These are phyloP conservation scores for Pachyrhizus erosus DNA, from an alignment of 306 rosid species.

Conservation along the genomic window DNA sequence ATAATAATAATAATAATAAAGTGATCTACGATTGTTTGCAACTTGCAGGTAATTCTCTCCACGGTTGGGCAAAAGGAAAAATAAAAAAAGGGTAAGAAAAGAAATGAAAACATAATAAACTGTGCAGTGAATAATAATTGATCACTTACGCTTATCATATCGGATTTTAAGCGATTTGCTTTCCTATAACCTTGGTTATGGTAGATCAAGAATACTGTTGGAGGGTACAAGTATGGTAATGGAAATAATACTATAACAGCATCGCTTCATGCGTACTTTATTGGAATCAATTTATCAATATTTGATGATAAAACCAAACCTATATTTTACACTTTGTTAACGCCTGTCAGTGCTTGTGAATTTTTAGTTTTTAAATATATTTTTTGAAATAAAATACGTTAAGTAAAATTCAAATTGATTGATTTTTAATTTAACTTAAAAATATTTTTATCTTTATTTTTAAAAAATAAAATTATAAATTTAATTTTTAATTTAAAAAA, in stretches of 20 bases:
- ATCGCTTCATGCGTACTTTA: neutral
- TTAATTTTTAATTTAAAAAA: no score
- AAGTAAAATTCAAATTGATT: no score
- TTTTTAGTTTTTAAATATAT: no score
- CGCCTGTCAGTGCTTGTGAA: no score
- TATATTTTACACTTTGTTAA: no score
- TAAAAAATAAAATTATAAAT: no score
- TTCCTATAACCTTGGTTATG: constrained; percentile 3
- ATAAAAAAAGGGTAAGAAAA: no score
- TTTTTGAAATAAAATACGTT: no score
- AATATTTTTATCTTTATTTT: no score
- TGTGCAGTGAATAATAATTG: neutral
- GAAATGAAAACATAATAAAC: neutral
- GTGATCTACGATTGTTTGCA: neutral
- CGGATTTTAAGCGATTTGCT: constrained; percentile 40
- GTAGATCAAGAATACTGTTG: neutral
- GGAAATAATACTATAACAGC: neutral
- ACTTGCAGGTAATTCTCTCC: neutral
- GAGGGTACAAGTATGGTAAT: constrained; percentile 8
- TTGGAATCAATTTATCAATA: neutral
- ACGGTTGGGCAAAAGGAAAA: neutral
- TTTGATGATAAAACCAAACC: no score
- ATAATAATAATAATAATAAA: no score
- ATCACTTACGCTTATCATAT: constrained; percentile 24
- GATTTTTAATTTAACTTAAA: no score